Evolutionary conservation across 768 basidiomycete genomes (phyloP), one percentile per base, ranked within the genome.

Genomic region (Trametes maxima): DNA sequence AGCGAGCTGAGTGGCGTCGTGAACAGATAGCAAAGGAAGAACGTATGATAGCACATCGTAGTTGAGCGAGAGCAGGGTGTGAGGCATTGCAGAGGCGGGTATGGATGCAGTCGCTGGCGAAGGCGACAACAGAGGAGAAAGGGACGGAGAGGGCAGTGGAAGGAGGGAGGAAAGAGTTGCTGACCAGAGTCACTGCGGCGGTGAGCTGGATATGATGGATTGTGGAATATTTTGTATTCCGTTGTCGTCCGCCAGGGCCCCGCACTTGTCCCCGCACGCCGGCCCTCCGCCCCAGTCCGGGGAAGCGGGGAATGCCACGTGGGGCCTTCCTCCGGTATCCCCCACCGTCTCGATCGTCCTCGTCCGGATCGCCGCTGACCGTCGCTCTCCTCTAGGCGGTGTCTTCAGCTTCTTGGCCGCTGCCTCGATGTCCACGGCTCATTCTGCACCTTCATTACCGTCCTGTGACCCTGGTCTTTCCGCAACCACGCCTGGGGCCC

Each of bases 31-130:
- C 13, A 60, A 58, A 11, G 48, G 17, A n/a, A 67, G 59, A 24
- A 67, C 50, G 44, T 48, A 45, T 5, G 58, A 57, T 37, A 67
- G 61, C 14, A 67, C 59, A 42, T 67, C 66, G 59, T 62, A 62
- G 48, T 65, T 65, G 49, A 67, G 63, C 14, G 54, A 24, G 42
- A 67, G 58, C 11, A 67, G 54, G 0, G 48, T 55, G 46, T 57
- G 50, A 33, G 59, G 49, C 62, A 59, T 58, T 17, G 35, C 33
- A 40, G 17, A 22, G n/a, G 12, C 44, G 21, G 12, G 28, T 1
- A 36, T 0, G 3, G 39, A 13, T 24, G n/a, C 13, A n/a, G 40
- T 2, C 8, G 43, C 5, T 40, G 14, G 21, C 10, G 44, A 44
- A 37, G 22, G 28, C 12, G 37, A 36, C 39, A n/a, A 22, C 39